Percentiles rank a stretch among this genome's conserved stretches.
Evolutionary conservation across 1,284 basidiomycete genomes (phyloP).

Genomic region (Volvariella volvacea): DNA sequence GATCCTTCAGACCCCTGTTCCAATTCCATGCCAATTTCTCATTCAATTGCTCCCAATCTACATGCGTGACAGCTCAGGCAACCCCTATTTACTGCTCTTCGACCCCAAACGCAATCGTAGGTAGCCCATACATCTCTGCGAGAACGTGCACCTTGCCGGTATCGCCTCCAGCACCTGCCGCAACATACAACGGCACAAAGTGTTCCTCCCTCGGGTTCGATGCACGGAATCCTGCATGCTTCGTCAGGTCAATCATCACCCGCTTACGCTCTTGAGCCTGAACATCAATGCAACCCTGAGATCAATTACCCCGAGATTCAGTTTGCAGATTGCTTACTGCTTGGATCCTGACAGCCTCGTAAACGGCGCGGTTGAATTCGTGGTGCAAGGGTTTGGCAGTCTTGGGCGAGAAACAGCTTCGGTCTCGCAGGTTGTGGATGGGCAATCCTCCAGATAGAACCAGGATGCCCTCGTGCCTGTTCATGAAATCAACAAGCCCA

Average conservation of each 20-base stretch:
- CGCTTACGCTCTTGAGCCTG: constrained; percentile 26
- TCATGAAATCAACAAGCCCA: background rate
- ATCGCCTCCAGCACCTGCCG: constrained; percentile 62
- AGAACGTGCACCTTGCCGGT: constrained; percentile 40
- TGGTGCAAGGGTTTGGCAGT: constrained; percentile 42
- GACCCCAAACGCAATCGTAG: constrained; percentile 58
- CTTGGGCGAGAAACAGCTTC: constrained; percentile 42
- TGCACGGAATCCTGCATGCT: constrained; percentile 53
- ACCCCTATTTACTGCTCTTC: too few species aligned
- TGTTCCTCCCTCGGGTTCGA: constrained; percentile 70
- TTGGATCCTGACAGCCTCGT: constrained; percentile 41
- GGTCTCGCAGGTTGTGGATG: constrained; percentile 61
- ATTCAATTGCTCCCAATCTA: too few species aligned
- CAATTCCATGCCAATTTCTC: too few species aligned
- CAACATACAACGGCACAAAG: constrained; percentile 68
- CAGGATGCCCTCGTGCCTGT: constrained; percentile 55
- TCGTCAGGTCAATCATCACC: constrained; percentile 36
- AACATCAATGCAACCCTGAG: constrained; percentile 7
- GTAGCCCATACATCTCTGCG: constrained; percentile 46
- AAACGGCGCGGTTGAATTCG: constrained; percentile 53
- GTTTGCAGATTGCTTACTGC: constrained; percentile 34
- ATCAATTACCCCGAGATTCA: too few species aligned
- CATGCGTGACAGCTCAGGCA: too few species aligned
- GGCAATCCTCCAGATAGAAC: constrained; percentile 67
- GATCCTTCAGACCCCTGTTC: too few species aligned